A percentile compares a stretch with the other conserved stretches of the same genome.
phyloP scores from a whole-genome alignment of 1,284 basidiomycete genomes.

The Ganoderma boninense region DNA sequence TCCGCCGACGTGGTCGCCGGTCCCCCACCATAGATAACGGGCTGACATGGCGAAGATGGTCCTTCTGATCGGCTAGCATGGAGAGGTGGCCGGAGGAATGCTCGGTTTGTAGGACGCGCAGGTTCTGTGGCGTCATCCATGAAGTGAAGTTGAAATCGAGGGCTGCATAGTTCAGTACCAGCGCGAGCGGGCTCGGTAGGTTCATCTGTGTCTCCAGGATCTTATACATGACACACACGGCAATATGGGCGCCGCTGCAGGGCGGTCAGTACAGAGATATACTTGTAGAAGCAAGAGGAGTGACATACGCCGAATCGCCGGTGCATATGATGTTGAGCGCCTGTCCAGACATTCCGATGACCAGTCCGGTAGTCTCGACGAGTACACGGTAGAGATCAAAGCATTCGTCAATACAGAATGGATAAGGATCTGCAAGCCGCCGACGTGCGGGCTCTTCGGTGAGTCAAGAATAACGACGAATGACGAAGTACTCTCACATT shows the following conservation, averaged over 20 bases:
- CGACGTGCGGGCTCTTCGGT: constrained; percentile 11
- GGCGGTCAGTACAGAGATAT: constrained; percentile 15
- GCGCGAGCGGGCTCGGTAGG: constrained; percentile 73
- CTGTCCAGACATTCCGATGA: constrained; percentile 87
- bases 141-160: constrained; percentile 98
- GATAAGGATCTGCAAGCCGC: constrained; percentile 80
- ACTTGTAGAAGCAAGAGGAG: constrained; percentile 13
- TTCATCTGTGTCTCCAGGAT: constrained; percentile 75
- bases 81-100: constrained; percentile 80
- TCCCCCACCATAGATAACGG: constrained; percentile 91
- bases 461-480: constrained; percentile 1
- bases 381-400: constrained; percentile 90
- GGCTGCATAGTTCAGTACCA: constrained; percentile 84
- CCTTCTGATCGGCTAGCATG: constrained; percentile 82
- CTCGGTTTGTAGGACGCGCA: constrained; percentile 84
- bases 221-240: constrained; percentile 84
- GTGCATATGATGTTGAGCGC: constrained; percentile 80
- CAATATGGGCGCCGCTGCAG: constrained; percentile 84
- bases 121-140: constrained; percentile 94
- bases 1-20: constrained; percentile 49
- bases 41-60: constrained; percentile 87
- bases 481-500: constrained; percentile 66
- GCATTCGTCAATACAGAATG: constrained; percentile 94
- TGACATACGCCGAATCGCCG: constrained; percentile 91
- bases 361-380: constrained; percentile 80